Evolutionary conservation across 805 yeast genomes (phyloP), one percentile per base, ranked within the genome.

Genomic region (Candida ponderosae): DNA sequence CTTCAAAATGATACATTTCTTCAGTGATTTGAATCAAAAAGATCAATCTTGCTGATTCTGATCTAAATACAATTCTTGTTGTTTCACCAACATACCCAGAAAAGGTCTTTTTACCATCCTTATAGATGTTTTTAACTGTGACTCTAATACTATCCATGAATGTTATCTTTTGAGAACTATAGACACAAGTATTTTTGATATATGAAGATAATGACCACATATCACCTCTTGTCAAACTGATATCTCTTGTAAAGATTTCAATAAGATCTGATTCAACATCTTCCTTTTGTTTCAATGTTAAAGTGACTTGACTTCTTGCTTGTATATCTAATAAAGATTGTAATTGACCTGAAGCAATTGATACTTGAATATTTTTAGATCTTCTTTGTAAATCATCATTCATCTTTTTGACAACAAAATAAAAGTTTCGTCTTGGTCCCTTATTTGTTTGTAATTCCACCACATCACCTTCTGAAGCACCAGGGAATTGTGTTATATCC

Each of bases 1-100:
- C 96, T 59, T 93, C 97, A 58, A 93, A 93, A 56, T 88, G 87
- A 94, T 97, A 93, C 97, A 93, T 93, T 52, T 93, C 99, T 29
- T 82, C 73, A 1, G 97, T 84, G 43, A 89, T 76, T 54, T 93
- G 98, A 35, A 93, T 78, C 43, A 93, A 66, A 35, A 89, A 83
- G 14, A 86, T 74, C 39, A 90, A 63, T 39, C 83, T 75, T 2
- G 97, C 94, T 30, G 95, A 81, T 50, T 90, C 97, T 2, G 97
- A 87, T 33, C 99, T 70, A 56, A 84, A 90, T 0, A 88, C 85
- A 21, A 93, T 63, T 46, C 80, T 81, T 4, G 98, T 89, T 20
- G 75, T 66, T 16, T 67, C 68, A 2, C 89, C 84, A 33, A 90
- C 66, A 50, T 77, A 86, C 0, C 87, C 90, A 9, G 95, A 83